phyloP scores from a whole-genome alignment of 2,329 filamentous ascomycete species.

The Metarhizium rileyi region DNA sequence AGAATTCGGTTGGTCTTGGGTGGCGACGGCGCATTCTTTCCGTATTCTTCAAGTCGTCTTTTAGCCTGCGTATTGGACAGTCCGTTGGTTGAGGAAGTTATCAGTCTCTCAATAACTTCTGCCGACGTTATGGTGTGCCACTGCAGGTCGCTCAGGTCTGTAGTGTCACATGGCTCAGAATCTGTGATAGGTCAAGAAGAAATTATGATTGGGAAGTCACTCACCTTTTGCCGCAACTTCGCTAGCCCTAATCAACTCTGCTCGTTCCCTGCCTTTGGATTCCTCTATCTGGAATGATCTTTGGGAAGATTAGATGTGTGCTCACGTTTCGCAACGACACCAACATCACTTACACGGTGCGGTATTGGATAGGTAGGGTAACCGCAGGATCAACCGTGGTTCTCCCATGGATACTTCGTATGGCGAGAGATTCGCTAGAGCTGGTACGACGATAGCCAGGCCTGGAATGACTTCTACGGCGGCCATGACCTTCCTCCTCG shows the following conservation, averaged over 20 bases:
- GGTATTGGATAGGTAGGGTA: slow-evolving; percentile 42
- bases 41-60: slow-evolving; percentile 48
- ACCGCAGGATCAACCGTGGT: slow-evolving; percentile 15
- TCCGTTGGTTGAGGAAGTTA: slow-evolving; percentile 45
- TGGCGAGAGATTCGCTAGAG: slow-evolving; percentile 31
- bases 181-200: neutral
- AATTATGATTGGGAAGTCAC: neutral
- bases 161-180: neutral
- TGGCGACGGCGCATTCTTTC: slow-evolving; percentile 56
- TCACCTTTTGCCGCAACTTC: slow-evolving; percentile 36
- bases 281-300: slow-evolving; percentile 48
- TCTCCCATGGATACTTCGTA: slow-evolving; percentile 27
- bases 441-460: slow-evolving; percentile 10
- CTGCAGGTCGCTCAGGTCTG: slow-evolving; percentile 53
- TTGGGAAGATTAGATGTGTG: neutral
- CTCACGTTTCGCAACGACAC: neutral
- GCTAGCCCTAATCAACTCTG: slow-evolving; percentile 27
- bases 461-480: slow-evolving; percentile 12
- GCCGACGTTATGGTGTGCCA: slow-evolving; percentile 54
- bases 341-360: slow-evolving; percentile 36
- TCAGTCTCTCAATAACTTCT: slow-evolving; percentile 50
- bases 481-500: slow-evolving; percentile 20
- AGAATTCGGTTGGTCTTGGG: slow-evolving; percentile 50
- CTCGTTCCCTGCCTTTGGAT: slow-evolving; percentile 35
- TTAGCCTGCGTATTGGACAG: slow-evolving; percentile 49